Base-by-base conservation (phyloP, 345 rosid species). In the Pistacia vera region DNA sequence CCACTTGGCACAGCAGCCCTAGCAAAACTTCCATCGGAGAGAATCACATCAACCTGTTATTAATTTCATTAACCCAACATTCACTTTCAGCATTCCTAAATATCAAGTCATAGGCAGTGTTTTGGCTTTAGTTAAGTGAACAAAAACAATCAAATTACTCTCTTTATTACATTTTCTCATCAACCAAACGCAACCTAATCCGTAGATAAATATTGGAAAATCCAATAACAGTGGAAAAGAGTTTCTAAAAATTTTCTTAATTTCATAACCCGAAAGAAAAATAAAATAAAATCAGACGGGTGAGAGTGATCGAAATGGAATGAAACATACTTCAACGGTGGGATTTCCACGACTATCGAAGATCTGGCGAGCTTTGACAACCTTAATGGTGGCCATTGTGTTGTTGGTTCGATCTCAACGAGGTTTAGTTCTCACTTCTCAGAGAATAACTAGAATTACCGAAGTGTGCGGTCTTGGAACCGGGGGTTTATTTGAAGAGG, bases 1-100 rank as follows among this genome's bases (percentile, higher is more conserved):
- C 95, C 95, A 65, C 92, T 89, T 2, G 95, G 95, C 35, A 90
- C 95, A 51, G 95, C 90, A 62, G 92, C 95, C 68, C 95, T 85
- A 22, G 84, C 88, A 8, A 77, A 3, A 61, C 77, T 72, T 2
- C 86, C 86, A 58, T 89, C 87, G 18, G 86, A 81, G 8, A 86
- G 80, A 73, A 12, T 55, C 33, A 87, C 84, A 68, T 89, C 92
- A 77, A 77, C 88, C 92, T 91, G 72, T 56, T 67, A 52, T 11
- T 14, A 63, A 11, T 11, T 54, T 41, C 46, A 54, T 54, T 13
- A 54, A 4, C 57, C 57, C 57, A 54, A 16, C 17, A 14, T 13
- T 54, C 57, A 54, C 18, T 16, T 41, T 16, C 57, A 54, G n/a
- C 8, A 3, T 14, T 41, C 8, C 46, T 3, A n/a, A 8, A 14